Evolutionary conservation across 228 moss, liverwort and hornwort species (phyloP), one percentile per base, ranked within the genome.

Genomic region (Sphagnum fallax): DNA sequence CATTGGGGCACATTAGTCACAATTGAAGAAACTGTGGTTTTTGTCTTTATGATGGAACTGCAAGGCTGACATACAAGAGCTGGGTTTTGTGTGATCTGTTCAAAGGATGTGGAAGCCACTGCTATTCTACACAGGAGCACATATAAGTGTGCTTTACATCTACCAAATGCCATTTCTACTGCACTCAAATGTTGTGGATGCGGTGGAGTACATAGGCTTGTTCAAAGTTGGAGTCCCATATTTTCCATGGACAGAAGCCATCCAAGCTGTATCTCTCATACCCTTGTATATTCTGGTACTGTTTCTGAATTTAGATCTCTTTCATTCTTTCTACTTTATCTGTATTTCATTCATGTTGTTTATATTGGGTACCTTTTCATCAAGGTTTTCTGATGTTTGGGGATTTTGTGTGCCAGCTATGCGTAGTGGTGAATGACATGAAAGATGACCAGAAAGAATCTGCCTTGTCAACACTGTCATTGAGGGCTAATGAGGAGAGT

Each of bases 211-310:
- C 66, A 50, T 92, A 52, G 92, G 92, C 52, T 78, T 92, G 47
- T 92, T 85, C 11, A 83, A 85, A 75, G 72, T 73, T 16, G 81
- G 80, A 57, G 59, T 70, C 13, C 58, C 61, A 59, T 70, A 72
- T 16, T 63, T 89, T 50, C 85, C 86, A 50, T 92, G 89, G 92
- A 82, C 89, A 51, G 89, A 92, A 73, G 74, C 76, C 71, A 69
- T 87, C 71, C 92, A 92, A 85, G 77, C 71, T 52, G 75, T 67
- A 62, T 80, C 92, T 68, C 72, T 92, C 52, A 62, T 87, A 66
- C 71, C 75, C 14, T 77, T 92, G 60, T 92, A 79, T 53, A 77
- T 80, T 58, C 67, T 89, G 91, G 88, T 91, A 82, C 60, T 67
- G 16, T 52, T 52, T 66, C 61, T 15, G 55, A 13, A 13, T 57